Evolutionary conservation across 495 filamentous ascomycete genomes (phyloP).

Genomic region (Neurospora pannonica): DNA sequence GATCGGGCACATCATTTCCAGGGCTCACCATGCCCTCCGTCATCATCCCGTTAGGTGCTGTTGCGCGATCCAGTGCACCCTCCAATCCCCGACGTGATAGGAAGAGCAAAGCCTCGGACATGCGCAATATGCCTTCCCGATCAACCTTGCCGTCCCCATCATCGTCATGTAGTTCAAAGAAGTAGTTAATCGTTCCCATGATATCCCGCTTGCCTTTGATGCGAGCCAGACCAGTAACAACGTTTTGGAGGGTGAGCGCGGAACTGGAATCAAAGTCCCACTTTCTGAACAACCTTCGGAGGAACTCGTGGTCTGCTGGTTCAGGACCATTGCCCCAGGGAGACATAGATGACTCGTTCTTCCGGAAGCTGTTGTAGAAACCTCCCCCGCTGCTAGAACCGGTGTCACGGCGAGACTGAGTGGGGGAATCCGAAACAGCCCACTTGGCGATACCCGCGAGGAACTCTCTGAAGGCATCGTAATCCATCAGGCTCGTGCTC

Average conservation of each 20-base stretch:
- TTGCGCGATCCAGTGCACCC: conserved; percentile 46
- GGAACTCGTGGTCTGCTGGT: conserved; percentile 91
- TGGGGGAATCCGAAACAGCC: conserved; percentile 72
- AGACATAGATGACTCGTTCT: conserved; percentile 40
- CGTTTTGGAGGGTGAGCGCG: conserved; percentile 76
- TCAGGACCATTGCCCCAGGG: conserved; percentile 70
- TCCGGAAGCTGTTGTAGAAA: conserved; percentile 43
- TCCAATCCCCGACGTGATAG: conserved; percentile 82
- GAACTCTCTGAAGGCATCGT: conserved; percentile 90
- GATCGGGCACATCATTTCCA: conserved; percentile 27
- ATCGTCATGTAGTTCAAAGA: conserved; percentile 95
- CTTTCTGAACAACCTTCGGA: conserved; percentile 75
- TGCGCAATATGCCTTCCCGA: conserved; percentile 87
- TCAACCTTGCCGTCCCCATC: conserved; percentile 88
- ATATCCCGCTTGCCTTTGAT: conserved; percentile 91
- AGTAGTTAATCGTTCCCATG: conserved; percentile 94
- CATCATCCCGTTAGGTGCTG: conserved; percentile 23
- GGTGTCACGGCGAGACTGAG: conserved; percentile 46
- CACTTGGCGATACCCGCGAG: conserved; percentile 80
- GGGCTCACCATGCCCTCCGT: conserved; percentile 19
- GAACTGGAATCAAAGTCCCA: conserved; percentile 74
- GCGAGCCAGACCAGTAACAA: conserved; percentile 79
- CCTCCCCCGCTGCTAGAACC: conserved; percentile 40
- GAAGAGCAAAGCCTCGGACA: conserved; percentile 90
- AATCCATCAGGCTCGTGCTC: conserved; percentile 86